These are phyloP conservation scores for Terfezia claveryi DNA, from an alignment of 495 filamentous ascomycete genomes.

Conservation along the genomic window DNA sequence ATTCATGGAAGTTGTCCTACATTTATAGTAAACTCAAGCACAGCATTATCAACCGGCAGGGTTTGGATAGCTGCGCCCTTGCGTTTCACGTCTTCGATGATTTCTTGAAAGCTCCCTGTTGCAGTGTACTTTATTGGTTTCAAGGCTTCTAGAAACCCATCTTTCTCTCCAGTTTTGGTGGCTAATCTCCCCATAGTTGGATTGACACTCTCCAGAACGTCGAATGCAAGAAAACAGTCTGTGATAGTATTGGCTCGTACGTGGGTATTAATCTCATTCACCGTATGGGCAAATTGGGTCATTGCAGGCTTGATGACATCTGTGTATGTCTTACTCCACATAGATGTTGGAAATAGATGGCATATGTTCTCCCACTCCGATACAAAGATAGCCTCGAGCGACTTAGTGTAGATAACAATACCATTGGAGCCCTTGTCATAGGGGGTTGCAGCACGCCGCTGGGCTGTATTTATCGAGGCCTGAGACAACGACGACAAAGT, in stretches of 20 bases:
- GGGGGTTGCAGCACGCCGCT: slow-evolving; percentile 42
- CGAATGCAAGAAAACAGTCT: slow-evolving; percentile 89
- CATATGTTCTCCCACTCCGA: slow-evolving; percentile 78
- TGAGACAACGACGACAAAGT: slow-evolving; percentile 65
- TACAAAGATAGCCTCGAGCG: slow-evolving; percentile 63
- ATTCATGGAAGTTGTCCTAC: not conserved
- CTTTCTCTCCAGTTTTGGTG: slow-evolving; percentile 61
- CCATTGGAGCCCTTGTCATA: slow-evolving; percentile 86
- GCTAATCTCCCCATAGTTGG: slow-evolving; percentile 60
- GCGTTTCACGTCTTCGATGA: slow-evolving; percentile 69
- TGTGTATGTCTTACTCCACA: slow-evolving; percentile 57
- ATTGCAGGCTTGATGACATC: slow-evolving; percentile 55
- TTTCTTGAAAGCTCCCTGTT: slow-evolving; percentile 58
- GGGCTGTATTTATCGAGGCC: slow-evolving; percentile 57
- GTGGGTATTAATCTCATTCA: slow-evolving; percentile 73
- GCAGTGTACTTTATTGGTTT: slow-evolving; percentile 81
- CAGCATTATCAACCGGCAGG: slow-evolving; percentile 59
- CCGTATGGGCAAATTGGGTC: slow-evolving; percentile 59
- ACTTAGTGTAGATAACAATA: slow-evolving; percentile 71
- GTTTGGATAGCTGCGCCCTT: slow-evolving; percentile 35
- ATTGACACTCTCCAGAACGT: slow-evolving; percentile 83
- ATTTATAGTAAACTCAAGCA: slow-evolving; percentile 60
- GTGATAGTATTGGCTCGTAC: slow-evolving; percentile 69
- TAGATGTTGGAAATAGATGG: slow-evolving; percentile 58
- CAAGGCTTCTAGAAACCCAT: slow-evolving; percentile 61